phyloP scores from a whole-genome alignment of 2,329 filamentous ascomycete genomes.

The Fusarium ramigenum region DNA sequence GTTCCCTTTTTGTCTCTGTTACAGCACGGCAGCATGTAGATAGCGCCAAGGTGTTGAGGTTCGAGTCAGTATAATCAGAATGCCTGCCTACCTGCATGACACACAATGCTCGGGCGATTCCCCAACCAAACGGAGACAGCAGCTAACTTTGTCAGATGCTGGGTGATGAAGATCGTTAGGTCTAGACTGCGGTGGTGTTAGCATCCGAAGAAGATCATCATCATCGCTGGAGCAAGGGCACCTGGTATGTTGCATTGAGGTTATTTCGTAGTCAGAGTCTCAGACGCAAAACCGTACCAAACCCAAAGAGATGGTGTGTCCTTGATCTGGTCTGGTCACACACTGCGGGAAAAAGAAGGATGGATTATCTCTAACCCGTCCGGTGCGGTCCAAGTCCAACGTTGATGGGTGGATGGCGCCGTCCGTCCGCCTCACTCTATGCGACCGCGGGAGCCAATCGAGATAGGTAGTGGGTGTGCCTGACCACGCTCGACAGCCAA shows the following conservation, averaged over 20 bases:
- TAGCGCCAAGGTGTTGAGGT: slow-evolving; percentile 18
- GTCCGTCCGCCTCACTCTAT: slow-evolving; percentile 43
- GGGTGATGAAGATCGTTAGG: slow-evolving; percentile 27
- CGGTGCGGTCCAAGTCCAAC: background rate
- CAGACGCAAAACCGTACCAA: background rate
- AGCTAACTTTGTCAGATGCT: slow-evolving; percentile 6
- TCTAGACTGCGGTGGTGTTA: slow-evolving; percentile 26
- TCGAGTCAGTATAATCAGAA: slow-evolving; percentile 26
- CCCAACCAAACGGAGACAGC: slow-evolving; percentile 17
- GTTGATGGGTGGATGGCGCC: slow-evolving; percentile 8
- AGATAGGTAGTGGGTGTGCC: slow-evolving; percentile 32
- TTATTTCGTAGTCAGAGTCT: slow-evolving; percentile 20
- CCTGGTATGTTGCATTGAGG: slow-evolving; percentile 19
- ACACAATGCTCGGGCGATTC: slow-evolving; percentile 24
- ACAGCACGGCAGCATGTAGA: slow-evolving; percentile 2
- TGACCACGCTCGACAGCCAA: slow-evolving; percentile 38
- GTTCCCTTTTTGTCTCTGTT: background rate
- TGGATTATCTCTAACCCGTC: slow-evolving; percentile 13
- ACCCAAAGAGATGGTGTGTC: slow-evolving; percentile 29
- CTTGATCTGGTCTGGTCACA: background rate
- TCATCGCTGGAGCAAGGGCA: background rate
- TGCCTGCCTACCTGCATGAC: slow-evolving; percentile 31
- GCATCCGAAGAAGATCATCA: slow-evolving; percentile 20
- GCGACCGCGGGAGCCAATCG: slow-evolving; percentile 41
- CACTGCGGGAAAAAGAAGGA: background rate